Conservation (phyloP, 176 grass and related monocot species). For the Puccinellia tenuiflora region DNA sequence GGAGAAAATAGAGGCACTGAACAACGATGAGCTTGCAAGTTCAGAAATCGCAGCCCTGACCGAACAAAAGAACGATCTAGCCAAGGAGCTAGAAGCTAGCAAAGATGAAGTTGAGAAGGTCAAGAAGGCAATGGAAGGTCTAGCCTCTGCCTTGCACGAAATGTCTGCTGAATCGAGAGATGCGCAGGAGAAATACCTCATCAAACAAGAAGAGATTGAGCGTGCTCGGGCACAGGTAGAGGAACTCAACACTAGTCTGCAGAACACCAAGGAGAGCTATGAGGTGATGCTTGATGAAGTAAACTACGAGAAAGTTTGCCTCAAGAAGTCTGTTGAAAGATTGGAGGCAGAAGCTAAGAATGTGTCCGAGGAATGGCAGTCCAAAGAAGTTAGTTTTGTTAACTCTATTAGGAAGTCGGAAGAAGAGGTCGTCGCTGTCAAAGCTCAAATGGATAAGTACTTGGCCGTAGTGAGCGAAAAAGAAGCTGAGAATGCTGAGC, state of each 20-base stretch:
- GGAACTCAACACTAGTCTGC: slow-evolving; percentile 52
- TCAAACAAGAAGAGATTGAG: slow-evolving; percentile 67
- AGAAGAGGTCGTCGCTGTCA: slow-evolving; percentile 45
- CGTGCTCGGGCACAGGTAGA: slow-evolving; percentile 54
- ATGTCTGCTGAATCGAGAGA: slow-evolving; percentile 71
- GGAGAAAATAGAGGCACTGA: slow-evolving; percentile 34
- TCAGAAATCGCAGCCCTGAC: slow-evolving; percentile 42
- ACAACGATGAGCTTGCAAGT: slow-evolving; percentile 33
- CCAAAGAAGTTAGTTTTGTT: slow-evolving; percentile 59
- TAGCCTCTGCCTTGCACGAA: slow-evolving; percentile 87
- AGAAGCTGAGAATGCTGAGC: slow-evolving; percentile 40
- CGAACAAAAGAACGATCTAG: slow-evolving; percentile 52
- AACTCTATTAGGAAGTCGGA: slow-evolving; percentile 65
- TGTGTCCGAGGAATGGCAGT: slow-evolving; percentile 50
- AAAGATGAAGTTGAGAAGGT: slow-evolving; percentile 64
- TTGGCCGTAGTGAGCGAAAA: slow-evolving; percentile 47
- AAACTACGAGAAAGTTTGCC: slow-evolving; percentile 80
- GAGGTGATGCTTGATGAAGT: slow-evolving; percentile 84
- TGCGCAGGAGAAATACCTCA: slow-evolving; percentile 59
- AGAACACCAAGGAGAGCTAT: slow-evolving; percentile 71
- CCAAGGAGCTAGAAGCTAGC: slow-evolving; percentile 49
- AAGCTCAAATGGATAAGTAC: slow-evolving; percentile 44
- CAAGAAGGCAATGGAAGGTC: slow-evolving; percentile 91
- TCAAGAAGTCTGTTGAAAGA: slow-evolving; percentile 67
- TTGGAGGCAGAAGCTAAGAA: slow-evolving; percentile 53